A percentile compares a stretch with the other conserved stretches of the same genome.
These are phyloP conservation scores for Beauveria scarabaeidicola DNA, from an alignment of 2,329 filamentous ascomycete genomes.

Conservation along the genomic window DNA sequence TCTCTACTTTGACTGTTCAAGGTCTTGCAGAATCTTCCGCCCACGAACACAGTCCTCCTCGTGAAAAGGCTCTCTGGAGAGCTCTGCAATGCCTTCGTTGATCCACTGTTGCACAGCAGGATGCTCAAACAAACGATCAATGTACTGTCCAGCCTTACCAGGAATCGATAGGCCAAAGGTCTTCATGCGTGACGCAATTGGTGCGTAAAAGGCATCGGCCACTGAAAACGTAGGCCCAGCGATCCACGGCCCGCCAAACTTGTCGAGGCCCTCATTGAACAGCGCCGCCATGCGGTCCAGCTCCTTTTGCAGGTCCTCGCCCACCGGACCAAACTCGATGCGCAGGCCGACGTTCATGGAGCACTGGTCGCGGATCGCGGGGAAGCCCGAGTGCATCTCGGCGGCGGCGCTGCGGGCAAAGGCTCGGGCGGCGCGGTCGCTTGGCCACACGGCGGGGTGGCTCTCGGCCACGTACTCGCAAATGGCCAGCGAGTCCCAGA, in stretches of 20 bases:
- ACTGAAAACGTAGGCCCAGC: constrained; percentile 29
- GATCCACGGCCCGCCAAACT: constrained; percentile 34
- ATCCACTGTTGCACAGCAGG: constrained; percentile 31
- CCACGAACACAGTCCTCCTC: constrained; percentile 28
- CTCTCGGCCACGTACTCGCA: constrained; percentile 37
- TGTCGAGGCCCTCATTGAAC: constrained; percentile 28
- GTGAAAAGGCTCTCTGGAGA: constrained; percentile 27
- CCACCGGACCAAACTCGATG: constrained; percentile 23
- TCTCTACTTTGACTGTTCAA: constrained; percentile 12
- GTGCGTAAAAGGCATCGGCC: constrained; percentile 35
- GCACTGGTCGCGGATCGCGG: constrained; percentile 32
- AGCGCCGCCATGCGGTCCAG: constrained; percentile 28
- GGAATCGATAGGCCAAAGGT: constrained; percentile 28
- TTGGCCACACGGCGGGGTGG: constrained; percentile 34
- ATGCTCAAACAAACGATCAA: constrained; percentile 25
- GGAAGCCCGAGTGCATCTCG: constrained; percentile 39
- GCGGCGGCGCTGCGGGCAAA: constrained; percentile 35
- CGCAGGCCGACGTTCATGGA: constrained; percentile 33
- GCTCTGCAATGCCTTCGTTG: constrained; percentile 28
- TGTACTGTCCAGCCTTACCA: constrained; percentile 24
- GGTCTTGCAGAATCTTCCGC: constrained; percentile 23
- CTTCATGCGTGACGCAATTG: constrained; percentile 30
- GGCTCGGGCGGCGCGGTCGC: constrained; percentile 28
- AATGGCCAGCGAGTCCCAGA: constrained; percentile 42
- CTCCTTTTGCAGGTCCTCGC: constrained; percentile 25